Evolutionary conservation across 2,329 filamentous ascomycete species (phyloP).

Genomic region (Fusarium neocosmosporiellum): DNA sequence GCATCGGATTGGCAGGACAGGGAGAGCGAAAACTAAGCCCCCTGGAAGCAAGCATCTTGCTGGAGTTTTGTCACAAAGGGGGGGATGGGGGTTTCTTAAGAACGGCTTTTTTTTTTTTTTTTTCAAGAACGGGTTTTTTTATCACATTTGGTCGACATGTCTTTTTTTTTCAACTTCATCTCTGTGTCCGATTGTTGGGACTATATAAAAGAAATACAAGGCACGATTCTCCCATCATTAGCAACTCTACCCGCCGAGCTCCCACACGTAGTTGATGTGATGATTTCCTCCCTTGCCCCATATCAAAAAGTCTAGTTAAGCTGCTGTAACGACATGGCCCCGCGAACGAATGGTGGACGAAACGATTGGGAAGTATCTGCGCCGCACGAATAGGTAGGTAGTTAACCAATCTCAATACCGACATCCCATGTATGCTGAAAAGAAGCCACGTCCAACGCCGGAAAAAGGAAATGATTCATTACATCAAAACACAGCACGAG

Average conservation of each 20-base stretch:
- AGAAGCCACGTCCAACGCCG: conserved; percentile 48
- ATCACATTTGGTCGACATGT: conserved; percentile 8
- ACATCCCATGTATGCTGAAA: conserved; percentile 45
- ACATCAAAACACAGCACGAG: conserved; percentile 80
- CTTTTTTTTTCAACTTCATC: conserved; percentile 15
- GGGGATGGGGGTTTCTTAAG: conserved; percentile 10
- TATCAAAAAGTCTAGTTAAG: conserved; percentile 24
- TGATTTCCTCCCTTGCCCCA: conserved; percentile 8
- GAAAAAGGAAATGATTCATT: conserved; percentile 47
- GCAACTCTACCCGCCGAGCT: neutral
- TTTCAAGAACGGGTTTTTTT: neutral
- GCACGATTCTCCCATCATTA: conserved; percentile 21
- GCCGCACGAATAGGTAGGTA: conserved; percentile 39
- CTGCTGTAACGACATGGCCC: conserved; percentile 36
- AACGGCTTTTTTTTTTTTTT: neutral
- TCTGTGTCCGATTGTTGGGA: conserved; percentile 15
- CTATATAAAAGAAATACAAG: conserved; percentile 22
- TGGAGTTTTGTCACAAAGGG: conserved; percentile 33
- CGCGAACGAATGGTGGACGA: conserved; percentile 40
- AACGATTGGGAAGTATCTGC: conserved; percentile 43
- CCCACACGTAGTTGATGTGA: conserved; percentile 12
- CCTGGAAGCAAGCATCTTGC: conserved; percentile 21
- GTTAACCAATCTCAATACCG: conserved; percentile 46
- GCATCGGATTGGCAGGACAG: conserved; percentile 25
- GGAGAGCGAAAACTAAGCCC: conserved; percentile 7